Evolutionary conservation across 2,329 filamentous ascomycete species (phyloP).

Genomic region (Penicillium sp.): DNA sequence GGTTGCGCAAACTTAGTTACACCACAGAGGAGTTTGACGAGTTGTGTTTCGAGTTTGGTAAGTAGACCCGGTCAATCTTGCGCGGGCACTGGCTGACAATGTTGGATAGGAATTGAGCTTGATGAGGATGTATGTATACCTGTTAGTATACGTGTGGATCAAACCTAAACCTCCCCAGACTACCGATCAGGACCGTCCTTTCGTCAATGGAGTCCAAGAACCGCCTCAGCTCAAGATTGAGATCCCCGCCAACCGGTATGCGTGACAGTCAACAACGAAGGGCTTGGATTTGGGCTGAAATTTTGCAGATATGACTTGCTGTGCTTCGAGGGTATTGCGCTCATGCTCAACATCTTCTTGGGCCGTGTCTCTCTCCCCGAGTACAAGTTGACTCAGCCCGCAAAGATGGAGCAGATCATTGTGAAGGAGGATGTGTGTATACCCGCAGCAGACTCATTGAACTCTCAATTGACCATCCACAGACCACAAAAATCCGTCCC

Average conservation of each 20-base stretch:
- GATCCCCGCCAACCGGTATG: constrained; percentile 90
- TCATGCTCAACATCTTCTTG: constrained; percentile 95
- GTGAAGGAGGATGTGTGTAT: constrained; percentile 65
- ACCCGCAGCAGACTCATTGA: background rate
- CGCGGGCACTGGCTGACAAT: constrained; percentile 35
- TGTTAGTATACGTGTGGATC: constrained; percentile 23
- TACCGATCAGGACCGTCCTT: constrained; percentile 70
- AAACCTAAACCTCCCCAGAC: constrained; percentile 51
- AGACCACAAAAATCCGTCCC: constrained; percentile 78
- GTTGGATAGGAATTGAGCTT: constrained; percentile 71
- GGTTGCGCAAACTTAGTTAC: constrained; percentile 56
- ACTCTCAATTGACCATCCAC: background rate
- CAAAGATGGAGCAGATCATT: constrained; percentile 76
- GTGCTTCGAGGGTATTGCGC: constrained; percentile 93
- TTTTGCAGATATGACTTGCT: constrained; percentile 74
- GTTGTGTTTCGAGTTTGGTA: constrained; percentile 95
- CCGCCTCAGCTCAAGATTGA: constrained; percentile 95
- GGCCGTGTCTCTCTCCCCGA: constrained; percentile 74
- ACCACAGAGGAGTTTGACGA: constrained; percentile 96
- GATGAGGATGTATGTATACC: constrained; percentile 74
- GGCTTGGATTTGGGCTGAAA: constrained; percentile 23
- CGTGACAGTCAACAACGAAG: constrained; percentile 3
- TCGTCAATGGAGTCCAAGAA: constrained; percentile 78
- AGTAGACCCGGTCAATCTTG: constrained; percentile 23
- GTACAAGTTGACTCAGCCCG: constrained; percentile 73